Evolutionary conservation across 129 eudicot species (phyloP).

Genomic region (Pittosporum tobira): DNA sequence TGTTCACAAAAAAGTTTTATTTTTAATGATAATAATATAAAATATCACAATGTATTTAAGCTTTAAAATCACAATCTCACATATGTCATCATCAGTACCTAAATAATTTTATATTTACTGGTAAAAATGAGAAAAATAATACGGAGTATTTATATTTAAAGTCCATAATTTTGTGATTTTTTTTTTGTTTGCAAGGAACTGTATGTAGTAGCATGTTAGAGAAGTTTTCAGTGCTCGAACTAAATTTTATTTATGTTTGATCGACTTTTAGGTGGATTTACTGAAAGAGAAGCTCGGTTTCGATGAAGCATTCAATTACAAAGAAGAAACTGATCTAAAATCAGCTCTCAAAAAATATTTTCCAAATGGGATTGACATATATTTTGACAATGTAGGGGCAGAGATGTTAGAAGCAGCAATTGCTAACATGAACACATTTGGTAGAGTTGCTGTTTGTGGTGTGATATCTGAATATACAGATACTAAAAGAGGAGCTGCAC

Average conservation of each 20-base stretch:
- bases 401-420: constrained; percentile 75
- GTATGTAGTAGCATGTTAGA: no score
- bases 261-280: constrained; percentile 41
- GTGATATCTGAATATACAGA: constrained; percentile 63
- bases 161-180: no score
- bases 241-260: not conserved
- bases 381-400: constrained; percentile 87
- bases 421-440: constrained; percentile 60
- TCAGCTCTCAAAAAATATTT: constrained; percentile 61
- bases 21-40: no score
- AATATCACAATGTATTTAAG: no score
- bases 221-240: no score
- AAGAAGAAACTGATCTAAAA: constrained; percentile 53
- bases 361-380: constrained; percentile 78
- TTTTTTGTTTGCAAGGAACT: no score
- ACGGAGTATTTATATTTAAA: no score
- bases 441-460: constrained; percentile 66
- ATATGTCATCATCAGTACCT: no score
- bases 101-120: no score
- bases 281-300: constrained; percentile 70
- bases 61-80: no score
- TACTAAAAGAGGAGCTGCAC: constrained; percentile 31
- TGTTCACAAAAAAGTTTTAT: no score
- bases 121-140: no score
- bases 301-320: constrained; percentile 89